Base-by-base conservation (phyloP, 2,329 filamentous ascomycete species). In the Paracamarosporium sp. region DNA sequence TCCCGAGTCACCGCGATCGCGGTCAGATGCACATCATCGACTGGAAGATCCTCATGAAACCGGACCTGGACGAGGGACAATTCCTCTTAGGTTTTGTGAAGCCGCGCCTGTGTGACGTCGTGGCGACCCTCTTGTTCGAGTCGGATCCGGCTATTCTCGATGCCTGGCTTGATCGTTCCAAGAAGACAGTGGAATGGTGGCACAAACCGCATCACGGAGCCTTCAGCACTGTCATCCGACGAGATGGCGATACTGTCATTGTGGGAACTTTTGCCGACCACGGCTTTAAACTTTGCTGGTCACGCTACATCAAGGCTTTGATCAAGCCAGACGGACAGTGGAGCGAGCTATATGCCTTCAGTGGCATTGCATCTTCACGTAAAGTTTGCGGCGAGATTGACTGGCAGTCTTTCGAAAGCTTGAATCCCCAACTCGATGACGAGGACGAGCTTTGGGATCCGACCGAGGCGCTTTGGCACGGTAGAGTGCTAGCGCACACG, bases 101-200 rank as follows among this genome's bases (percentile, higher is more conserved):
- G 0, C 61, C 63, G 12, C 61, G 65, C 0, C 52, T 68, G 6
- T 63, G 61, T 36, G 65, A 68, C 13, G 63, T 56, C 24, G 57
- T 66, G 1, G 61, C 63, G 2, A 67, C 63, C 1, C 30, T 63
- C 0, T 48, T 67, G 12, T 56, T 57, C 9, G 52, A 57, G 11
- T 59, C 63, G 4, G 52, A 30, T 17, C 60, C 57, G 2, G 30
- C 56, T 7, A 55, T 55, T n/a, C 53, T 67, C 0, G 50, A 50
- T n/a, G 61, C 57, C 7, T 67, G 66, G 9, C 52, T 67, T 15
- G 28, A 63, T 13, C 57, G 54, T 0, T n/a, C 55, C 4, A 53
- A 63, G 3, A 48, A 59, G 11, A 41, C 60, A 3, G 65, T 68
- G 31, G 65, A 66, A 31, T 66, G 61, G 65, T 55, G 63, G 27